Base-by-base conservation (phyloP, 208 protist genomes). In the Crithidia thermophila region DNA sequence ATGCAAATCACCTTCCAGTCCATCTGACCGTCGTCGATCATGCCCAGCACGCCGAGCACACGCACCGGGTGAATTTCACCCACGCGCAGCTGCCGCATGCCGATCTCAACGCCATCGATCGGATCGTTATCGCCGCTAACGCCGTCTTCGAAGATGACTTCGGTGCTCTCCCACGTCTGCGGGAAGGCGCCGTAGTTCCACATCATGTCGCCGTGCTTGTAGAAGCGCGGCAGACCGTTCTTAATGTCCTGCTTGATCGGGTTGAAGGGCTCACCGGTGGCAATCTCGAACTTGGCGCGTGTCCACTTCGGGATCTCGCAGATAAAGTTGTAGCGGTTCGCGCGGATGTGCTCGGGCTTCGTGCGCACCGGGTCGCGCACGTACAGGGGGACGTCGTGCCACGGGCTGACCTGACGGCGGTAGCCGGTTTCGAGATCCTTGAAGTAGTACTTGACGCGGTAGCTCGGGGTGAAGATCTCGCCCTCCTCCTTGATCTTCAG, bases 171-270 rank as follows among this genome's bases (percentile, higher is more conserved):
- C 94, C 95, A 98, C 58, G 96, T 98, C 79, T 99, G 97, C 45
- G 97, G 97, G 56, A 99, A 87, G 31, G 93, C 91, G 25, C 97
- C 97, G 70, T 99, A 99, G 83, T 99, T 99, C 82, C 90, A 98
- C 87, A 98, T 89, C 89, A 98, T 98, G 69, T 97, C 90, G 20
- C 97, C 97, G 73, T 98, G 86, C 68, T 98, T 97, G 92, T 98
- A 98, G 69, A 98, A 97, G 36, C 97, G 93, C n/a, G 97, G 89
- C 14, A 97, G 70, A 25, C 97, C 97, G 67, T 98, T 97, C 77
- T 98, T 98, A 53, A 96, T 93, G 80, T 98, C 97, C 73, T 98
- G 94, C 84, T 97, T 98, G 75, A 98, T 98, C 23, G 97, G 97
- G 73, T 98, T 98, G 73, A 92, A 98, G 14, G 85, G 64, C 80